Percentiles rank a stretch among this genome's conserved stretches.
Evolutionary conservation across 2,329 filamentous ascomycete species (phyloP).

Genomic region (Phyllosticta citrichinensis): DNA sequence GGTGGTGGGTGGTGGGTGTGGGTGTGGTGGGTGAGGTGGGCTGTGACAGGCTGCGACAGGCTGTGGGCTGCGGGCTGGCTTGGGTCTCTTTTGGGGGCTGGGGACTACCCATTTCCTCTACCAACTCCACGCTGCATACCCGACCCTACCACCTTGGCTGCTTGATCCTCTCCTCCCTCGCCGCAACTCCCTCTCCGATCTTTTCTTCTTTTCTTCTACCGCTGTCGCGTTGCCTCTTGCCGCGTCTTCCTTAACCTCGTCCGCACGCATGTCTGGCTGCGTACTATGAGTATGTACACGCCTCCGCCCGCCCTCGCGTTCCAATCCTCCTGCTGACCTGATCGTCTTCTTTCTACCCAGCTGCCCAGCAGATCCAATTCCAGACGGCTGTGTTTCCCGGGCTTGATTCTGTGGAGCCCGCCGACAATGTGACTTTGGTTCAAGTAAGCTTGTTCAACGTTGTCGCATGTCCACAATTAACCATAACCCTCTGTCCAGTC

Average conservation of each 20-base stretch:
- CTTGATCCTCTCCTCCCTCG: background rate
- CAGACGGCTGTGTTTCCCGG: constrained; percentile 10
- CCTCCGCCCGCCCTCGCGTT: background rate
- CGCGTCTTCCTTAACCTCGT: background rate
- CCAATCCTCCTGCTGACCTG: background rate
- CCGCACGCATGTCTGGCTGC: background rate
- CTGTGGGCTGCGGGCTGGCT: no score
- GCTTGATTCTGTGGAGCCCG: background rate
- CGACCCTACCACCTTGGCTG: background rate
- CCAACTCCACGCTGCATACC: background rate
- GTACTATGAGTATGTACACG: constrained; percentile 28
- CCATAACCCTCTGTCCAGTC: constrained; percentile 4
- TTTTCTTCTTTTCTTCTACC: background rate
- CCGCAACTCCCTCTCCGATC: background rate
- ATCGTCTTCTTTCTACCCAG: background rate
- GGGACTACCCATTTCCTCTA: no score
- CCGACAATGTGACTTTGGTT: constrained; percentile 9
- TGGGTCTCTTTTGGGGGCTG: no score
- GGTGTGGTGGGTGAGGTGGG: no score
- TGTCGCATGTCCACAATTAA: background rate
- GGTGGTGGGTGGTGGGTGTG: no score
- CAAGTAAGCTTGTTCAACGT: background rate
- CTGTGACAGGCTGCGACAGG: no score
- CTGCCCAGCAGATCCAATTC: constrained; percentile 9
- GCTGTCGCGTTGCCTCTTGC: background rate